Evolutionary conservation across 1,139 yeast species (phyloP).

Genomic region (Casaregolazyma suthepensis): DNA sequence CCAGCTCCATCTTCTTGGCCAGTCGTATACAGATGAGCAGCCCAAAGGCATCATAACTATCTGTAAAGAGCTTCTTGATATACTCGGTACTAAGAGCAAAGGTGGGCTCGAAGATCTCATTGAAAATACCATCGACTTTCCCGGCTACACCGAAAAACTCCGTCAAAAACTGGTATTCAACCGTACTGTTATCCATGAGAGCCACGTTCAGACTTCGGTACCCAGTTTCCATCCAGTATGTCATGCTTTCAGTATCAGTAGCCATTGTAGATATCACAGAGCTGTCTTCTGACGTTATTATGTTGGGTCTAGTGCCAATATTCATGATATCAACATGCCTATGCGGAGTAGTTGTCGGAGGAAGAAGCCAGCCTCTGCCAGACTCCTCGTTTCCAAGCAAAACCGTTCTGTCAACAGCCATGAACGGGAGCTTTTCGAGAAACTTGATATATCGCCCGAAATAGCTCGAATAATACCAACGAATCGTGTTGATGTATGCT

Average conservation of each 20-base stretch:
- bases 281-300: slow-evolving; percentile 48
- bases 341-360: background rate
- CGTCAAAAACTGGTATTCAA: slow-evolving; percentile 66
- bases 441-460: slow-evolving; percentile 77
- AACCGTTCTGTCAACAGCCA: slow-evolving; percentile 46
- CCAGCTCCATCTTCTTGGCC: slow-evolving; percentile 56
- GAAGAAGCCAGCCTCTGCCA: slow-evolving; percentile 10
- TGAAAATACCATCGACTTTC: slow-evolving; percentile 40
- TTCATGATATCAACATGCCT: slow-evolving; percentile 41
- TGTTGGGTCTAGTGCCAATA: slow-evolving; percentile 51
- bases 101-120: slow-evolving; percentile 43
- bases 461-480: slow-evolving; percentile 81
- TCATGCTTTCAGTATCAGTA: slow-evolving; percentile 67
- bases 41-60: slow-evolving; percentile 70
- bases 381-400: slow-evolving; percentile 42
- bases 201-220: slow-evolving; percentile 72
- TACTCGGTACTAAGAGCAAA: slow-evolving; percentile 46
- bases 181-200: slow-evolving; percentile 67
- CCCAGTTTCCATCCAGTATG: slow-evolving; percentile 66
- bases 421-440: slow-evolving; percentile 54
- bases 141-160: slow-evolving; percentile 60
- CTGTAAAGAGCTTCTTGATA: slow-evolving; percentile 46
- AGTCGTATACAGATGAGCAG: slow-evolving; percentile 70
- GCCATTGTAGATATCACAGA: slow-evolving; percentile 77
- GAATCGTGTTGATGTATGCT: slow-evolving; percentile 83